Conservation (phyloP, 495 filamentous ascomycete species). For the Neurospora sp. region DNA sequence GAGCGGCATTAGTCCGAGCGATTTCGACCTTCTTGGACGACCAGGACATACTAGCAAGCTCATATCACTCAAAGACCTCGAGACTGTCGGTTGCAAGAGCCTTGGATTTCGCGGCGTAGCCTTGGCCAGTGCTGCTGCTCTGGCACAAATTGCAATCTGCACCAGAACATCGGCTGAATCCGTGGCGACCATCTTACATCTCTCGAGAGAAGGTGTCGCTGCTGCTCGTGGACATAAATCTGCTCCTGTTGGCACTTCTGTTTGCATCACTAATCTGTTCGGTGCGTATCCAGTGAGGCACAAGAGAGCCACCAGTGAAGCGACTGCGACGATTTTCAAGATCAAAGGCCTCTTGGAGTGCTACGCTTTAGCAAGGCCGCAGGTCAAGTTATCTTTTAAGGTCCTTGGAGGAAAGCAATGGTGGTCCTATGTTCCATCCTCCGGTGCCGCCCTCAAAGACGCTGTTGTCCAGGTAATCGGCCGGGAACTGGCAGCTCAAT, state of each 20-base stretch:
- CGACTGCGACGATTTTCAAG: conserved; percentile 48
- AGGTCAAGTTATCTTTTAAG: conserved; percentile 54
- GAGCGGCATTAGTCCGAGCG: conserved; percentile 61
- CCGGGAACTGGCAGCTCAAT: conserved; percentile 46
- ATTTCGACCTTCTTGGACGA: conserved; percentile 58
- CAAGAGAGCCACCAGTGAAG: conserved; percentile 52
- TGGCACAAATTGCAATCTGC: conserved; percentile 55
- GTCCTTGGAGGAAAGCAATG: conserved; percentile 56
- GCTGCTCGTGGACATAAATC: conserved; percentile 37
- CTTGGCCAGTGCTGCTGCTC: conserved; percentile 63
- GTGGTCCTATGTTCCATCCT: conserved; percentile 62
- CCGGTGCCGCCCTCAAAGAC: conserved; percentile 45
- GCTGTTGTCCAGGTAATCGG: conserved; percentile 65
- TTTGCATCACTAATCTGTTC: conserved; percentile 60
- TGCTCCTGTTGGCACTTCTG: conserved; percentile 70
- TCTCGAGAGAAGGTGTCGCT: conserved; percentile 30
- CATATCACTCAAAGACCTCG: conserved; percentile 59
- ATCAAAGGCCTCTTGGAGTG: conserved; percentile 61
- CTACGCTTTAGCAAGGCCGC: conserved; percentile 65
- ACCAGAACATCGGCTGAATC: conserved; percentile 63
- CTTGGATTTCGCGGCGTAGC: conserved; percentile 88
- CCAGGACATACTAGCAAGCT: conserved; percentile 84
- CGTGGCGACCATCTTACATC: conserved; percentile 40
- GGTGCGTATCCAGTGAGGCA: conserved; percentile 63
- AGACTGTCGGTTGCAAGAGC: conserved; percentile 48